A percentile compares a stretch with the other conserved stretches of the same genome.
phyloP scores from a whole-genome alignment of 2,329 filamentous ascomycete species.

The Penicillium sp. region DNA sequence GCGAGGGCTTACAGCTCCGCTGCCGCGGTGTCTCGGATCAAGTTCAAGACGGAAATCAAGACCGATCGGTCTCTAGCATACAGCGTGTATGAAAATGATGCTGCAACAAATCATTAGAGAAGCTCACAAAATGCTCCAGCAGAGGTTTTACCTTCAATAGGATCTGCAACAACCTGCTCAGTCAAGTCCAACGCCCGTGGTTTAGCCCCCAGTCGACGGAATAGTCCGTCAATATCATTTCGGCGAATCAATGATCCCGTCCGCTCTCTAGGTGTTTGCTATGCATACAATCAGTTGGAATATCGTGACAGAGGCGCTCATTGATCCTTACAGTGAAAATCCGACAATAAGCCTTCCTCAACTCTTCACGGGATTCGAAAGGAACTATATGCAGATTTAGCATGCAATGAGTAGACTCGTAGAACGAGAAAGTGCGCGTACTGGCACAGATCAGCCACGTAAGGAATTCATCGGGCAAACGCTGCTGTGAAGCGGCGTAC shows the following conservation, averaged over 20 bases:
- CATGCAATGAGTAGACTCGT: neutral
- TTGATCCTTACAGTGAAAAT: slow-evolving; percentile 51
- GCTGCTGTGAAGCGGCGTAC: slow-evolving; percentile 50
- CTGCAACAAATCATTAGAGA: neutral
- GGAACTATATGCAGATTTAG: slow-evolving; percentile 43
- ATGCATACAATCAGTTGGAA: slow-evolving; percentile 13
- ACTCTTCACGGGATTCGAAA: slow-evolving; percentile 55
- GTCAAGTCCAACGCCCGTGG: slow-evolving; percentile 47
- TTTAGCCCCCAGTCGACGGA: slow-evolving; percentile 59
- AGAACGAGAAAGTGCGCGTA: slow-evolving; percentile 18
- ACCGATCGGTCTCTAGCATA: slow-evolving; percentile 7
- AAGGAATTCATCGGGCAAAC: slow-evolving; percentile 65
- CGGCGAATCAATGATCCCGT: slow-evolving; percentile 40
- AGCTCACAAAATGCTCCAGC: neutral
- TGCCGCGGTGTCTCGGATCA: slow-evolving; percentile 33
- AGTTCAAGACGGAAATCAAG: slow-evolving; percentile 37
- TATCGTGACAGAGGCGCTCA: slow-evolving; percentile 3
- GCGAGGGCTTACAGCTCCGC: slow-evolving; percentile 28
- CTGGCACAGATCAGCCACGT: slow-evolving; percentile 59
- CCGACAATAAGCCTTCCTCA: slow-evolving; percentile 63
- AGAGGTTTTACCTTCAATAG: slow-evolving; percentile 26
- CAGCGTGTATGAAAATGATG: neutral
- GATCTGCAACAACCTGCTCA: slow-evolving; percentile 30
- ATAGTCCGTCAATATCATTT: slow-evolving; percentile 52
- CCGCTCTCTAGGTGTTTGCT: slow-evolving; percentile 34